Evolutionary conservation across 306 rosid genomes (phyloP), one percentile per base, ranked within the genome.

Genomic region (Lupinus albus): DNA sequence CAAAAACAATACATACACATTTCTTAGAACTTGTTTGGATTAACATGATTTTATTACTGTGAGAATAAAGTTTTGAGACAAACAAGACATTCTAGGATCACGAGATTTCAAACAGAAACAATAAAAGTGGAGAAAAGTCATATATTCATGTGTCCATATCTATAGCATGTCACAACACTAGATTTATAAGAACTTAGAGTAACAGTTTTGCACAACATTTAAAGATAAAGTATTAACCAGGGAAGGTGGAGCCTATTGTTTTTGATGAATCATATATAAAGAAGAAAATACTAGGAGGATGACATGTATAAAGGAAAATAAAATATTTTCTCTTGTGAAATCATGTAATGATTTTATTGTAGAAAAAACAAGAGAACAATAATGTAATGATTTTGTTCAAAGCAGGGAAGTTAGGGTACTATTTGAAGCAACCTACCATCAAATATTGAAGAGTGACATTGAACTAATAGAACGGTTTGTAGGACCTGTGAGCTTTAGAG

Each of bases 361-460:
- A 59, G 1, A 55, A 41, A 55, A 11, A 70, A 20, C 3, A 25
- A 25, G 54, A 52, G 30, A 47, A n/a, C 11, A 17, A 51, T 62
- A 41, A 72, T 25, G 47, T 13, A 51, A 47, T 58, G 50, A 15
- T 47, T 59, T 70, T 32, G 20, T 1, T 51, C 21, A 72, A 72
- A 73, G 64, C 1, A 52, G 64, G 64, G 55, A 41, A 47, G 63
- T 52, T 63, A 56, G 47, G 57, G 38, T 42, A 65, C 61, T 61
- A 56, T 67, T 17, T 59, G 42, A 75, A 76, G 68, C 56, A 64
- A 75, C 71, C 68, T 63, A 41, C 42, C 49, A 71, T 49, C 32
- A 69, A 69, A 49, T 21, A 50, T 50, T 9, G 42, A 54, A 53
- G 65, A 47, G 51, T 20, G 76, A n/a, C 50, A 67, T 36, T 15